These are phyloP conservation scores for Wickerhamomyces sp. DNA, from an alignment of 1,139 yeast species.

Conservation along the genomic window DNA sequence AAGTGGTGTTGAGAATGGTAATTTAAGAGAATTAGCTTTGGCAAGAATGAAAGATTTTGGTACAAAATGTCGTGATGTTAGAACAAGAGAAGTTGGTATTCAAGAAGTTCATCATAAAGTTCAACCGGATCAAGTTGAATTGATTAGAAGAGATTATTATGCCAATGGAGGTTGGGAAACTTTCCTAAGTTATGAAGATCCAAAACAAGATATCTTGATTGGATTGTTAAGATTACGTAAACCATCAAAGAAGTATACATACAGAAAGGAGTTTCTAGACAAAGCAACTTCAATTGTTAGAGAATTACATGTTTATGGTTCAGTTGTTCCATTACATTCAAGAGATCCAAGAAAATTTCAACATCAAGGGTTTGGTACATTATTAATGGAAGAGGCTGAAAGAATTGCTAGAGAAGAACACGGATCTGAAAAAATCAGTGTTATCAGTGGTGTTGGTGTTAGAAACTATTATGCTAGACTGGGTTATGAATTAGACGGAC, in stretches of 20 bases:
- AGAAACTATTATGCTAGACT: constrained; percentile 89
- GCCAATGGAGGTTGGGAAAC: constrained; percentile 99
- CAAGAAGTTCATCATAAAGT: constrained; percentile 98
- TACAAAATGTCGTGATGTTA: constrained; percentile 92
- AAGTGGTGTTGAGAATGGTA: constrained; percentile 97
- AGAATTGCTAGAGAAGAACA: constrained; percentile 94
- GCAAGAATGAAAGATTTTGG: constrained; percentile 99
- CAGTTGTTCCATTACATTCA: constrained; percentile 96
- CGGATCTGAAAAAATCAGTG: constrained; percentile 86
- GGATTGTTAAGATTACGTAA: constrained; percentile 85
- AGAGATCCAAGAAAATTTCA: constrained; percentile 97
- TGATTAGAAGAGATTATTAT: constrained; percentile 89
- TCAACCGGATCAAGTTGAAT: constrained; percentile 94
- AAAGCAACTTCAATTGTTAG: constrained; percentile 92
- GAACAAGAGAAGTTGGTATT: constrained; percentile 98
- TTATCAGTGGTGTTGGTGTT: constrained; percentile 96
- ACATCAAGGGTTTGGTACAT: constrained; percentile 98
- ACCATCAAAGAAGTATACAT: constrained; percentile 86
- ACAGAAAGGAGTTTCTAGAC: constrained; percentile 76
- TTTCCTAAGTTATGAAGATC: constrained; percentile 92
- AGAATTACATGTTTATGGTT: constrained; percentile 95
- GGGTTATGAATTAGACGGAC: constrained; percentile 92
- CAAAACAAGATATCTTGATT: constrained; percentile 90
- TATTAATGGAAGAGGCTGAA: constrained; percentile 97
- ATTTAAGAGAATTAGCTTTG: constrained; percentile 87